Evolutionary conservation across 805 yeast species (phyloP), one percentile per base, ranked within the genome.

Genomic region (Zygosaccharomyces lentus): DNA sequence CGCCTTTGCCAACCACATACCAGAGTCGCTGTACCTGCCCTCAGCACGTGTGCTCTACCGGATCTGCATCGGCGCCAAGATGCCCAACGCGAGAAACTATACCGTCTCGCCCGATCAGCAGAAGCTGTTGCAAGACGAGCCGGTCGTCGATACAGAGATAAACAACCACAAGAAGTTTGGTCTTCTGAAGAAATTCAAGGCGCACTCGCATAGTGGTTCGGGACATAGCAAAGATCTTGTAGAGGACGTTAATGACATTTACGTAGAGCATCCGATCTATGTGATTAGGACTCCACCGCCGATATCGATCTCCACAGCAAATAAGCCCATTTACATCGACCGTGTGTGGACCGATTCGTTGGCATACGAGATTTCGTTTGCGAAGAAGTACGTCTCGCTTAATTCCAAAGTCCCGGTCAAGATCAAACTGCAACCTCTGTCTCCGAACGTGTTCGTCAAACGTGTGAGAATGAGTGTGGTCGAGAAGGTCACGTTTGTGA

Each of bases 251-350:
- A 49, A 49, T 16, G 48, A 60, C 3, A 35, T 60, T 5, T 57
- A 57, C 36, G 63, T 63, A 8, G 69, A 67, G 34, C 62, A 60
- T 25, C 62, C 64, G 19, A 43, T 72, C 9, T 61, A 60, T 19
- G 52, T 71, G 10, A 57, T 73, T 1, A 65, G 77, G 49, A 68
- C 69, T 0, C 76, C 76, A 2, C 76, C 76, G 5, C 54, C 58
- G 7, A 50, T 53, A 5, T 70, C 71, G 1, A 49, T 63, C 1
- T 64, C 72, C 0, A 68, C 74, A 1, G 67, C 68, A 5, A 83
- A 84, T 58, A 86, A 84, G 58, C 88, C 95, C 0, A 76, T 86
- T 13, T 84, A 81, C 61, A 87, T 86, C 29, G 84, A 82, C 59
- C 73, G 86, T 50, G 73, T 80, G 1, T 86, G 93, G 93, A 79